Base-by-base conservation (phyloP, 805 yeast genomes). In the Teunomyces barrocoloradensis region DNA sequence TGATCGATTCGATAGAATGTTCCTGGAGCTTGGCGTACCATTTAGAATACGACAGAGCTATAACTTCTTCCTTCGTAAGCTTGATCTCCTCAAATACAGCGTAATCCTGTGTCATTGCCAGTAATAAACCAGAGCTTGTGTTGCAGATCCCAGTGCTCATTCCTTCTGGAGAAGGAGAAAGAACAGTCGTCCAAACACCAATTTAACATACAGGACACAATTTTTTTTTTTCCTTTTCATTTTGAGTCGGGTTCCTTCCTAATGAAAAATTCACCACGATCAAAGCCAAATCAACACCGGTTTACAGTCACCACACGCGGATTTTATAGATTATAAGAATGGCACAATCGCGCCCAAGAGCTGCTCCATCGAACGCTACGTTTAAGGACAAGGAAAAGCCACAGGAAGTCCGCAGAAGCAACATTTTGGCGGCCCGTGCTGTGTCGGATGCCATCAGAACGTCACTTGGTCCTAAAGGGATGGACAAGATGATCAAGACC, bases 401-500 rank as follows among this genome's bases (percentile, higher is more conserved):
- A 20, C 91, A 85, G 64, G 97, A 91, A 69, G 96, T 90, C 45
- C 85, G 97, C 53, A 83, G 81, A 68, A 81, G 91, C 45, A 90
- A 90, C 64, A 89, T 91, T 55, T 76, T 86, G 53, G 97, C 97
- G 3, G 97, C 97, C 5, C 77, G 92, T 59, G 96, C 97, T 5
- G 97, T 90, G 21, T 90, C 96, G 2, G 97, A 90, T 68, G 97
- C 97, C 42, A 88, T 90, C 59, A 80, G 97, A 68, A 91, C 97
- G 5, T 86, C 98, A 12, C 74, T 94, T 50, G 99, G 99, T 17
- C 99, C 99, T 47, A 92, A 90, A 68, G 99, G 99, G 51, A 94
- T 94, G 99, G 99, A 94, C 69, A 94, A 94, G 75, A 92, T 94
- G 98, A 89, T 89, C 72, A 89, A 89, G 70, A 91, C 98, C 15